Conservation (phyloP, 2,329 filamentous ascomycete genomes). For the Didymellaceae sp. region DNA sequence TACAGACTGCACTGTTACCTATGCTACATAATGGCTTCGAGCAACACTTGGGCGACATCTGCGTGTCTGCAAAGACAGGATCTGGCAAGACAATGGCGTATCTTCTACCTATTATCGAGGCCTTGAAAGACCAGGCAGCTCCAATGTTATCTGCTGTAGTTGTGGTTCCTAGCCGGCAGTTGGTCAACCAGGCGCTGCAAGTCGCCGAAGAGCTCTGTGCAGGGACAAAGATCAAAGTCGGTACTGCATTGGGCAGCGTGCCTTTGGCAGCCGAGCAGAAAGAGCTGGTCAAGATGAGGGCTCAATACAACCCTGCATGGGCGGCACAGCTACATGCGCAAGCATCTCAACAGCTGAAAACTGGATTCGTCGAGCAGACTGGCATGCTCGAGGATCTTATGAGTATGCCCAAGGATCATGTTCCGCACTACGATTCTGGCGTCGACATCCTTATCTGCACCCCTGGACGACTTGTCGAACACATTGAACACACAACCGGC, state of each 20-base stretch:
- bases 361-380: conserved; percentile 46
- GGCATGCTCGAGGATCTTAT: conserved; percentile 49
- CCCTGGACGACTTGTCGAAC: conserved; percentile 88
- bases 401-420: conserved; percentile 63
- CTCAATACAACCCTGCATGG: conserved; percentile 67
- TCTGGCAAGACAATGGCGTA: conserved; percentile 97
- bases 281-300: conserved; percentile 64
- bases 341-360: conserved; percentile 39
- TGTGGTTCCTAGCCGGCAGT: conserved; percentile 87
- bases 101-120: conserved; percentile 81
- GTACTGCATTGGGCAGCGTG: conserved; percentile 82
- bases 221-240: conserved; percentile 77
- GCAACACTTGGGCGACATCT: conserved; percentile 74
- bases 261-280: conserved; percentile 71
- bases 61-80: conserved; percentile 91
- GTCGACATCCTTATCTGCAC: conserved; percentile 91
- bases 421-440: conserved; percentile 71
- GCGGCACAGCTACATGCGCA: conserved; percentile 58
- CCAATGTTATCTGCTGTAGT: conserved; percentile 79
- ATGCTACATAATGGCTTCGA: conserved; percentile 72
- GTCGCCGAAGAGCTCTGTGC: conserved; percentile 75
- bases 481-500: conserved; percentile 81
- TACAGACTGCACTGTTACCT: conserved; percentile 81
- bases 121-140: conserved; percentile 68
- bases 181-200: conserved; percentile 84